Evolutionary conservation across 2,329 filamentous ascomycete genomes (phyloP), one percentile per base, ranked within the genome.

Genomic region (Diplodia seriata): DNA sequence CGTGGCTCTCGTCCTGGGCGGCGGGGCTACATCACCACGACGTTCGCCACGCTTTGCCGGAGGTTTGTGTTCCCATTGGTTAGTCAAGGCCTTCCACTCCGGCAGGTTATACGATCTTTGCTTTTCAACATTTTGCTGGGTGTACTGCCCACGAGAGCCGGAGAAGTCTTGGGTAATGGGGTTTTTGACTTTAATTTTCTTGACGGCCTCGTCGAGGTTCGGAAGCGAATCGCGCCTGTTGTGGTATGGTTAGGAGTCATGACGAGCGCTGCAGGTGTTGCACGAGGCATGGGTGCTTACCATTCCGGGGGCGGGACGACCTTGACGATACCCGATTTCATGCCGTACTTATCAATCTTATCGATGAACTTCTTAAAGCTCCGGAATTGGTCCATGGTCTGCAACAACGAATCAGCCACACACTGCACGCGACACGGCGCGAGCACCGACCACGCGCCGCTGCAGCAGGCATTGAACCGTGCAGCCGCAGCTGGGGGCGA

Each of bases 91-190:
- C 72, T 93, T 92, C 95, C 95, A 99, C 79, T 99, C 94, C 0
- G 94, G 94, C 4, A 99, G 84, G 73, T 97, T 99, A 82, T 99
- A 99, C 15, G 93, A 93, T 77, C 95, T 88, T 77, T 96, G 93
- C 80, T 97, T 96, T 75, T 98, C 90, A 69, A 99, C 94, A 76
- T 99, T 99, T 75, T 95, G 92, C 79, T 99, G 95, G 43, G 94
- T 94, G 77, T 97, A 99, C 68, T 92, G 96, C 68, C 95, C 96
- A 76, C 94, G 93, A 63, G 92, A 93, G 51, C 95, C 95, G 85
- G 96, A 94, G 74, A 99, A 99, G 75, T 99, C 95, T 79, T 99
- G 95, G 76, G 93, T 97, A 77, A 99, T 98, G 3, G 95, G 95
- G 72, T 99, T 96, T 80, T 94, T 94, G 75, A 99, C 94, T 76